Evolutionary conservation across 306 rosid species (phyloP).

Genomic region (Hippophae gyantsensis): DNA sequence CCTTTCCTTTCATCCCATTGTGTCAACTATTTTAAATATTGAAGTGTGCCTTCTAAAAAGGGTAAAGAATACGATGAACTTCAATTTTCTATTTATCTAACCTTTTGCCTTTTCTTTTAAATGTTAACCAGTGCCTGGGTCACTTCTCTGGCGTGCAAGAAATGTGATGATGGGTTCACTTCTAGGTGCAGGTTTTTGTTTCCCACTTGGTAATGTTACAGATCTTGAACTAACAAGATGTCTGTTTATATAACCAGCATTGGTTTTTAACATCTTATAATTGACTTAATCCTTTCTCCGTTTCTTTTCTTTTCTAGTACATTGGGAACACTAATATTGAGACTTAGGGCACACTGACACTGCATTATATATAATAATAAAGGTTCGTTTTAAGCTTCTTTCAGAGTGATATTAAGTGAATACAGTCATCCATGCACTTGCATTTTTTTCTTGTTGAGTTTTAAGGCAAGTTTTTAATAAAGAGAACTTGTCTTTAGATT

Average conservation of each 20-base stretch:
- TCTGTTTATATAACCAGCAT: neutral
- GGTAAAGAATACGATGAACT: neutral
- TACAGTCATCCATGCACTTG: too few relatives aligned
- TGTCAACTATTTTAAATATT: neutral
- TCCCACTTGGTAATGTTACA: slow-evolving; percentile 65
- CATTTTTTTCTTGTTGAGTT: too few relatives aligned
- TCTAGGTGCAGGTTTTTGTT: slow-evolving; percentile 78
- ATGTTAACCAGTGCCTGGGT: slow-evolving; percentile 65
- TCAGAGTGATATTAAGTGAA: too few relatives aligned
- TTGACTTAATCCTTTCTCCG: neutral
- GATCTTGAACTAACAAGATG: neutral
- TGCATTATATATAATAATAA: too few relatives aligned
- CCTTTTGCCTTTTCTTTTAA: slow-evolving; percentile 7
- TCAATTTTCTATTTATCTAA: slow-evolving; percentile 3
- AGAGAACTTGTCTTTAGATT: too few relatives aligned
- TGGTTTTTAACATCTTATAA: neutral
- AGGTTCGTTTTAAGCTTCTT: too few relatives aligned
- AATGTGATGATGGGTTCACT: slow-evolving; percentile 65
- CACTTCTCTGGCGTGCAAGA: slow-evolving; percentile 81
- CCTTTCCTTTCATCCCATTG: neutral
- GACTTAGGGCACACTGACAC: too few relatives aligned
- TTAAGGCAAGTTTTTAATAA: too few relatives aligned
- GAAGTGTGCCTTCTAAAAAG: slow-evolving; percentile 8
- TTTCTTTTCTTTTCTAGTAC: too few relatives aligned
- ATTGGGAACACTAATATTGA: too few relatives aligned